These are phyloP conservation scores for Melampsora americana DNA, from an alignment of 1,284 basidiomycete genomes.

Conservation along the genomic window DNA sequence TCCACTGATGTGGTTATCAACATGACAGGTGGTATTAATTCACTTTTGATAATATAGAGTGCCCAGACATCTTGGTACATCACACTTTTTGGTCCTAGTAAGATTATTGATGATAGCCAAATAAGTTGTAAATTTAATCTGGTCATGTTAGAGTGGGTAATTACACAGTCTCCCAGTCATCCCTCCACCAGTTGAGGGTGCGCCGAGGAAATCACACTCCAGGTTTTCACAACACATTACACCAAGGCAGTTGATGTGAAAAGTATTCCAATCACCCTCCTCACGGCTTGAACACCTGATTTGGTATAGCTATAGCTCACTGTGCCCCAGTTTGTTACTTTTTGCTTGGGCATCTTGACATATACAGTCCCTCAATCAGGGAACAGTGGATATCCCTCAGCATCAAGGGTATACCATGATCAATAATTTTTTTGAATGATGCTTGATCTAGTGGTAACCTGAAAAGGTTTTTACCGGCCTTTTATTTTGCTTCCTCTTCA, in stretches of 20 bases:
- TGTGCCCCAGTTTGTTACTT: background rate
- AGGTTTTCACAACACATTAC: background rate
- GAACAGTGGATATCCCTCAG: constrained; percentile 9
- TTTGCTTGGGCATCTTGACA: background rate
- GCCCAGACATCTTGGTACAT: background rate
- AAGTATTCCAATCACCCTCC: background rate
- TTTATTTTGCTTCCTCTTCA: no score
- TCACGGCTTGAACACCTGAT: no score
- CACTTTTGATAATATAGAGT: background rate
- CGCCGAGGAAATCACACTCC: background rate
- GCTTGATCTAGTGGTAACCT: background rate
- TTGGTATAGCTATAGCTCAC: background rate
- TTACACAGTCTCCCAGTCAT: background rate
- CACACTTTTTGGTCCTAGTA: background rate
- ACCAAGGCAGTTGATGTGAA: constrained; percentile 2
- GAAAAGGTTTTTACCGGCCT: no score
- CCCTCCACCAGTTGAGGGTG: background rate
- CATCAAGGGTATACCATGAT: constrained; percentile 1
- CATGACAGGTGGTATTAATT: background rate
- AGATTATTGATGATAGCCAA: background rate
- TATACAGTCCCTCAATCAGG: background rate
- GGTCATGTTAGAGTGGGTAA: background rate
- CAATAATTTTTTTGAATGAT: background rate
- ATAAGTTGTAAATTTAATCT: background rate
- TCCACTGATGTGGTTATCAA: background rate